phyloP scores from a whole-genome alignment of 148 eudicot genomes.

The Simmondsia chinensis region DNA sequence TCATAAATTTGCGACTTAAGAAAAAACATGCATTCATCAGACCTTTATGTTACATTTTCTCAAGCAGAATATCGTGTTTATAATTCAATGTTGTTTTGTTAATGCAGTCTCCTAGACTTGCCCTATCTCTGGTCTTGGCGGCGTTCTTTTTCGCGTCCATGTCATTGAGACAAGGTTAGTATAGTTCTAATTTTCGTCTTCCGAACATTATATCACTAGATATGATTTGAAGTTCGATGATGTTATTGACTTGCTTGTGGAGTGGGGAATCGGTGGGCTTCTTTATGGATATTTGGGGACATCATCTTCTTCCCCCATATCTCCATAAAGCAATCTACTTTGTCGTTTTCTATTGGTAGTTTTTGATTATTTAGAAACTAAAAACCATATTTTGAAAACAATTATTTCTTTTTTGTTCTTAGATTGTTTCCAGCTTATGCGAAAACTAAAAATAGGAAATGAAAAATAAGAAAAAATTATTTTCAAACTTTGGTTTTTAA shows the following conservation, averaged over 20 bases:
- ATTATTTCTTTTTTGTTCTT: too few species aligned
- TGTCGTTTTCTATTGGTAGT: too few species aligned
- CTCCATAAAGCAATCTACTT: too few species aligned
- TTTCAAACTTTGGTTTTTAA: too few species aligned
- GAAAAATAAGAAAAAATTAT: too few species aligned
- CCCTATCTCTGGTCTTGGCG: conserved; percentile 38
- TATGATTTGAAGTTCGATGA: background rate
- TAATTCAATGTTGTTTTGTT: conserved; percentile 4
- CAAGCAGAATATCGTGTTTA: background rate
- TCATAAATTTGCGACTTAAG: too few species aligned
- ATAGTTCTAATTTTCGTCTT: conserved; percentile 1
- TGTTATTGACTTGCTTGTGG: background rate
- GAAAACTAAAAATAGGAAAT: too few species aligned
- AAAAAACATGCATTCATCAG: background rate
- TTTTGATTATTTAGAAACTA: too few species aligned
- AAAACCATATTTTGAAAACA: too few species aligned
- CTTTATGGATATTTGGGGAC: too few species aligned
- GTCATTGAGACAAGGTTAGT: conserved; percentile 74
- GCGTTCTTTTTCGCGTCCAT: conserved; percentile 54
- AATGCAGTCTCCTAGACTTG: conserved; percentile 79
- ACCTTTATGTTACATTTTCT: background rate
- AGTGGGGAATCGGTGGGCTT: background rate
- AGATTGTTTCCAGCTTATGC: too few species aligned
- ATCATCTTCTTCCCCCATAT: too few species aligned
- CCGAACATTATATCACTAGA: background rate